Percentiles rank a stretch among this genome's conserved stretches.
These are phyloP conservation scores for Myochromella boudieri DNA, from an alignment of 768 basidiomycete genomes.

Conservation along the genomic window DNA sequence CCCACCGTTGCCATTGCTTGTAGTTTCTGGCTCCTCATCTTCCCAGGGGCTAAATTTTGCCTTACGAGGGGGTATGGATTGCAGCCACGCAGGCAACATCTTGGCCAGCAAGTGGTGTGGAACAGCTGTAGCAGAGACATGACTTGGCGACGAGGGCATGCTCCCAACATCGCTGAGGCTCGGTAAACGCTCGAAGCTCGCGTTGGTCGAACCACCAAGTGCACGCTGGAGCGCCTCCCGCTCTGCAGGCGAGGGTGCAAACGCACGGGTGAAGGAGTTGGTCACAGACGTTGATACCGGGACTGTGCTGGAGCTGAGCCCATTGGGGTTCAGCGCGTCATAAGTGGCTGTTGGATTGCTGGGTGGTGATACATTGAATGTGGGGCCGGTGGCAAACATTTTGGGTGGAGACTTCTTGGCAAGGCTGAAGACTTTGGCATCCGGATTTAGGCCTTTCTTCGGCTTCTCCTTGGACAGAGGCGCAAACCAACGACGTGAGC, in stretches of 20 bases:
- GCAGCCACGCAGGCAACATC: conserved; percentile 64
- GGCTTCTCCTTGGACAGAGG: conserved; percentile 43
- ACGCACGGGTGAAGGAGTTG: conserved; percentile 67
- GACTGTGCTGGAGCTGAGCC: conserved; percentile 37
- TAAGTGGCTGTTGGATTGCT: conserved; percentile 28
- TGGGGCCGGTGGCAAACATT: conserved; percentile 15
- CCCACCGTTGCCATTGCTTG: conserved; percentile 8
- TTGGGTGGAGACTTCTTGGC: conserved; percentile 28
- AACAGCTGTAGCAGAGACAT: conserved; percentile 37
- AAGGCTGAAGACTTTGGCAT: conserved; percentile 81
- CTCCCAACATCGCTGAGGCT: conserved; percentile 76
- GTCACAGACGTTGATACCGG: conserved; percentile 42
- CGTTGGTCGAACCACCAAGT: conserved; percentile 71
- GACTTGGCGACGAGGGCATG: conserved; percentile 68
- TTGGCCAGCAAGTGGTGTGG: conserved; percentile 25
- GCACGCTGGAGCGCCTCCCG: conserved; percentile 81
- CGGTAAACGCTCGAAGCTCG: conserved; percentile 75
- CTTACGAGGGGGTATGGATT: conserved; percentile 65
- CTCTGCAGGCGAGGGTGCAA: conserved; percentile 87
- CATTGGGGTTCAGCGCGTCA: conserved; percentile 63
- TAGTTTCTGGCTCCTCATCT: conserved; percentile 53
- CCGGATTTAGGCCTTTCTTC: conserved; percentile 77
- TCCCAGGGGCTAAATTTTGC: conserved; percentile 83
- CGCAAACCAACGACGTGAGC: conserved; percentile 49
- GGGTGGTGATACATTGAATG: conserved; percentile 13